phyloP scores from a whole-genome alignment of 2,329 filamentous ascomycete species.

The Stemphylium vesicarium region DNA sequence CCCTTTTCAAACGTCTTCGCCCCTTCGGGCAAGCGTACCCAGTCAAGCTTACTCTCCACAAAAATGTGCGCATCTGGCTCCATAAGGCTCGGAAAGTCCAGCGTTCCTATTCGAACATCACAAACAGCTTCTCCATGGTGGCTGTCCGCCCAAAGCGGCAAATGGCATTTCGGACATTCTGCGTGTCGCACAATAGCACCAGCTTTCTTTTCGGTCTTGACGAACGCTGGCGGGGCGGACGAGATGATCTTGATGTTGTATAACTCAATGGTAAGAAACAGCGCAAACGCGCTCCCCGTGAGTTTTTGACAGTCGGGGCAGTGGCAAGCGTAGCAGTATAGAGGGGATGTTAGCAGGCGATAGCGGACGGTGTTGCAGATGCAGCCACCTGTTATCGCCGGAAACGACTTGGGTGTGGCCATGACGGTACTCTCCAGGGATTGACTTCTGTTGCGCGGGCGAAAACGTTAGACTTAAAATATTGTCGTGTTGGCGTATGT shows the following conservation, averaged over 20 bases:
- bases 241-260: conserved; percentile 31
- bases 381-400: conserved; percentile 39
- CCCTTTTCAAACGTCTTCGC: conserved; percentile 22
- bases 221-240: conserved; percentile 12
- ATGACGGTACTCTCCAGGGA: background rate
- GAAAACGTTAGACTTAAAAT: too few species aligned
- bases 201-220: background rate
- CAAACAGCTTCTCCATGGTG: conserved; percentile 8
- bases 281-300: conserved; percentile 33
- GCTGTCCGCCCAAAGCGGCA: conserved; percentile 28
- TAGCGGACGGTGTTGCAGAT: conserved; percentile 33
- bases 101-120: conserved; percentile 31
- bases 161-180: conserved; percentile 31
- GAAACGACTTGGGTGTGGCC: conserved; percentile 25
- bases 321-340: conserved; percentile 43
- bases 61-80: conserved; percentile 40
- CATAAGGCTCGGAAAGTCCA: conserved; percentile 39
- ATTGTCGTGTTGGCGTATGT: too few species aligned
- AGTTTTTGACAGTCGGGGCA: conserved; percentile 38
- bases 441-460: too few species aligned
- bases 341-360: conserved; percentile 34
- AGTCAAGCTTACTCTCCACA: conserved; percentile 38
- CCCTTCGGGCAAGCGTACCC: conserved; percentile 34
- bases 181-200: conserved; percentile 5
- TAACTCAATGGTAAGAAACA: conserved; percentile 32